Evolutionary conservation across 306 rosid genomes (phyloP), one percentile per base, ranked within the genome.

Genomic region (Vicia sativa): DNA sequence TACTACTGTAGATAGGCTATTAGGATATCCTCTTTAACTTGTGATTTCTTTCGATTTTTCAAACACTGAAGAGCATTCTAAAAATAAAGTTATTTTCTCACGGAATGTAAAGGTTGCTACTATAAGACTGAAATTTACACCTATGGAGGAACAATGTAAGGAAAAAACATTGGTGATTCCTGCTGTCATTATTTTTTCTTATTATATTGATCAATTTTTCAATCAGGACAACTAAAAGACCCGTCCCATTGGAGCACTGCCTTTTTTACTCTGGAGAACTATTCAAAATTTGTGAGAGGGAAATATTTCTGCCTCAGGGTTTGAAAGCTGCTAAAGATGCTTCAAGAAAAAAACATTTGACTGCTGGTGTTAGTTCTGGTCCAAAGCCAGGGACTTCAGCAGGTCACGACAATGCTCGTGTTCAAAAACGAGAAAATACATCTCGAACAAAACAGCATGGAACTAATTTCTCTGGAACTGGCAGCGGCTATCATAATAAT

Each of bases 191-290:
- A 5, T 49, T 55, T 45, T 71, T 71, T 79, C 72, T 52, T 68
- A 14, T 61, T 62, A 46, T 77, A 73, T 72, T 75, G 66, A 58
- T 69, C 41, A 56, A 66, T 62, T 80, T 66, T 88, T 38, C 73
- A 57, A 62, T 49, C 95, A 90, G 98, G 96, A 92, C 98, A 58
- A 80, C 91, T 35, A 87, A 90, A 83, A 87, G 98, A 85, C 98
- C 98, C 14, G 98, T 92, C 44, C 98, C 98, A 9, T 73, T 92
- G 89, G 98, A 92, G 92, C 98, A 92, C 79, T 92, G 98, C 81
- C 78, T 92, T 57, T 92, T 87, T 81, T 85, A 87, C 81, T 81
- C 98, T 37, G 98, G 98, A 70, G 93, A 92, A 74, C 83, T 90
- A 38, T 87, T 86, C 87, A 92, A 92, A 80, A 77, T 87, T 72